phyloP scores from a whole-genome alignment of 2,329 filamentous ascomycete species.

The Dactylellina leptospora region DNA sequence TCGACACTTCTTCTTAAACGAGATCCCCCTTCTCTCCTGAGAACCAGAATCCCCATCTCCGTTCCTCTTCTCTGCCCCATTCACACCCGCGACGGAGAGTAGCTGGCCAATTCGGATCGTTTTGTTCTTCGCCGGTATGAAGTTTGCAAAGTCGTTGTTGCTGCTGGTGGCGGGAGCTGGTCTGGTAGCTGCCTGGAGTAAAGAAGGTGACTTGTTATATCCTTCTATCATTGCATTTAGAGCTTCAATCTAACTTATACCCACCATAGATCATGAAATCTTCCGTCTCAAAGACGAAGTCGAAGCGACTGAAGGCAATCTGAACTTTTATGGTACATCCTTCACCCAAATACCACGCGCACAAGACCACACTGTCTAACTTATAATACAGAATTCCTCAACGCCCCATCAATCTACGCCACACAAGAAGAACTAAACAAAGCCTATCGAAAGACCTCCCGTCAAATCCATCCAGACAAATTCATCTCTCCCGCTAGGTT shows the following conservation, averaged over 20 bases:
- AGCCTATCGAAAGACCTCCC: slow-evolving; percentile 88
- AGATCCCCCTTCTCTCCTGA: too few relatives aligned
- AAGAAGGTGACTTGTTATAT: slow-evolving; percentile 70
- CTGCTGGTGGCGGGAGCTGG: slow-evolving; percentile 74
- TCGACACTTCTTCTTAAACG: too few relatives aligned
- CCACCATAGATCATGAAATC: slow-evolving; percentile 86
- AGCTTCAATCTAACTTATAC: slow-evolving; percentile 8
- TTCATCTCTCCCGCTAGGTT: slow-evolving; percentile 70
- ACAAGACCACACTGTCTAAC: neutral
- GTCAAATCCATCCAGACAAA: slow-evolving; percentile 91
- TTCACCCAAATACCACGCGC: neutral
- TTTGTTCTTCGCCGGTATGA: slow-evolving; percentile 15
- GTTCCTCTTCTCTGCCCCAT: neutral
- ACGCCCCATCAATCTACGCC: slow-evolving; percentile 72
- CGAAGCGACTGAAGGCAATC: slow-evolving; percentile 73
- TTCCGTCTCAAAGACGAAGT: slow-evolving; percentile 94
- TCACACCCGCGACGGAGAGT: neutral
- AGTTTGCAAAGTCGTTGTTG: slow-evolving; percentile 66
- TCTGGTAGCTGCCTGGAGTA: slow-evolving; percentile 79
- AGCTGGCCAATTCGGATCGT: slow-evolving; percentile 1
- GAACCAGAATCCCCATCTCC: too few relatives aligned
- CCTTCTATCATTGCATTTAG: neutral
- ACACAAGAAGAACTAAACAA: slow-evolving; percentile 89
- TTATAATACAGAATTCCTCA: slow-evolving; percentile 73
- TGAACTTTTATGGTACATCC: slow-evolving; percentile 80